These are phyloP conservation scores for Tremella mesenterica DNA, from an alignment of 768 basidiomycete species.

Conservation along the genomic window DNA sequence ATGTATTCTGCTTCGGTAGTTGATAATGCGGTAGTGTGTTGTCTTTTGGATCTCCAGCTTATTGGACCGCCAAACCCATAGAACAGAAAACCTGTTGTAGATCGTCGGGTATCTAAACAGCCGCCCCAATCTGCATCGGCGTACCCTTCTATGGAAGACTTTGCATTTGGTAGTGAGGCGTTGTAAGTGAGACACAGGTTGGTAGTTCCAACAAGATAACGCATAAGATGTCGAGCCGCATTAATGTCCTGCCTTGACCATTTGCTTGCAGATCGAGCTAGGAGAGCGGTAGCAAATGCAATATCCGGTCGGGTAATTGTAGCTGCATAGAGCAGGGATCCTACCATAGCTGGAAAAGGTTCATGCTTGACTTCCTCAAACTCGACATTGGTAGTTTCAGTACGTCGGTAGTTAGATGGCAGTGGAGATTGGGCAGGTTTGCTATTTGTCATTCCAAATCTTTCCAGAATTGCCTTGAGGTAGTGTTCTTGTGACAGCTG, in stretches of 20 bases:
- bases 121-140: slow-evolving; percentile 39
- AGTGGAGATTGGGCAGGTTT: neutral
- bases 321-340: slow-evolving; percentile 10
- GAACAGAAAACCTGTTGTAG: slow-evolving; percentile 42
- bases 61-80: slow-evolving; percentile 44
- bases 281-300: slow-evolving; percentile 7
- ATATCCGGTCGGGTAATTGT: slow-evolving; percentile 11
- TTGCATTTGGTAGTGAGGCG: slow-evolving; percentile 1
- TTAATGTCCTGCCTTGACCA: slow-evolving; percentile 1
- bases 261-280: slow-evolving; percentile 8
- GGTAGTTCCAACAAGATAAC: slow-evolving; percentile 21
- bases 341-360: slow-evolving; percentile 8
- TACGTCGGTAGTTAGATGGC: neutral
- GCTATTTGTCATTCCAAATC: neutral
- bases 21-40: slow-evolving; percentile 46
- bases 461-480: slow-evolving; percentile 2
- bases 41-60: slow-evolving; percentile 48
- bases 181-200: slow-evolving; percentile 11
- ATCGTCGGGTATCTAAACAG: slow-evolving; percentile 35
- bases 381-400: slow-evolving; percentile 1
- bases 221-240: slow-evolving; percentile 14
- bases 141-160: slow-evolving; percentile 37
- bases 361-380: neutral
- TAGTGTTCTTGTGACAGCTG: slow-evolving; percentile 1
- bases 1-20: slow-evolving; percentile 50